These are phyloP conservation scores for Moesziomyces sp. DNA, from an alignment of 1,284 basidiomycete species.

Conservation along the genomic window DNA sequence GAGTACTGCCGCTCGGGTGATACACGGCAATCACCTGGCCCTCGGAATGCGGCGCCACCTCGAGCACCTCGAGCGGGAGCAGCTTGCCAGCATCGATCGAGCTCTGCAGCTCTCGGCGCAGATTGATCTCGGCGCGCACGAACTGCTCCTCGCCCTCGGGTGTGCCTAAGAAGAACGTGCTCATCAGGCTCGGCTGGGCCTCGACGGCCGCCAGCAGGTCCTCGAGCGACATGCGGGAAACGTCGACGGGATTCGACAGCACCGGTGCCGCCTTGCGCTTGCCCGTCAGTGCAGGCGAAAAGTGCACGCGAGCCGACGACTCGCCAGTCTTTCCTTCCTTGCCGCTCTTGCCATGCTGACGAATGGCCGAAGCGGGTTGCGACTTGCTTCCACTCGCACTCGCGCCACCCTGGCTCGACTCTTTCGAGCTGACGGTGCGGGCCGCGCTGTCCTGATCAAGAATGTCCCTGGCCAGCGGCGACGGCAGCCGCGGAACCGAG, in stretches of 20 bases:
- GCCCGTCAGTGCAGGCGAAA: conserved; percentile 65
- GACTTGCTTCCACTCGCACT: conserved; percentile 22
- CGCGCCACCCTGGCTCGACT: background rate
- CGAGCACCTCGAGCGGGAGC: conserved; percentile 67
- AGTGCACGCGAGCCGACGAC: conserved; percentile 39
- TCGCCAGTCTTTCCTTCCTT: conserved; percentile 40
- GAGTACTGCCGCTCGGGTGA: conserved; percentile 70
- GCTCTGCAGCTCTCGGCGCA: conserved; percentile 69
- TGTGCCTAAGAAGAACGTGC: conserved; percentile 67
- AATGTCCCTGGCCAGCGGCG: conserved; percentile 47
- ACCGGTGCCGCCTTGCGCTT: conserved; percentile 58
- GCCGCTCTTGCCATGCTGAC: conserved; percentile 38
- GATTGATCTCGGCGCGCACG: conserved; percentile 69
- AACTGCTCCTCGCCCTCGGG: conserved; percentile 71
- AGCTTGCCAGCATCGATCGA: conserved; percentile 68
- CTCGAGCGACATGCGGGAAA: conserved; percentile 69
- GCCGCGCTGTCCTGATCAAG: conserved; percentile 12
- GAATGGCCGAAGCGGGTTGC: conserved; percentile 41
- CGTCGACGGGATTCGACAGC: conserved; percentile 63
- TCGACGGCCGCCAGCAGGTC: conserved; percentile 70
- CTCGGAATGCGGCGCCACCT: conserved; percentile 66
- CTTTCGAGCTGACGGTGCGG: conserved; percentile 3
- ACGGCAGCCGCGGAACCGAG: conserved; percentile 30
- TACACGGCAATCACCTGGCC: conserved; percentile 70
- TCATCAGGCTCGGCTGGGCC: conserved; percentile 68